Conservation (phyloP, 306 rosid species). For the Chamaecrista fasciculata region DNA sequence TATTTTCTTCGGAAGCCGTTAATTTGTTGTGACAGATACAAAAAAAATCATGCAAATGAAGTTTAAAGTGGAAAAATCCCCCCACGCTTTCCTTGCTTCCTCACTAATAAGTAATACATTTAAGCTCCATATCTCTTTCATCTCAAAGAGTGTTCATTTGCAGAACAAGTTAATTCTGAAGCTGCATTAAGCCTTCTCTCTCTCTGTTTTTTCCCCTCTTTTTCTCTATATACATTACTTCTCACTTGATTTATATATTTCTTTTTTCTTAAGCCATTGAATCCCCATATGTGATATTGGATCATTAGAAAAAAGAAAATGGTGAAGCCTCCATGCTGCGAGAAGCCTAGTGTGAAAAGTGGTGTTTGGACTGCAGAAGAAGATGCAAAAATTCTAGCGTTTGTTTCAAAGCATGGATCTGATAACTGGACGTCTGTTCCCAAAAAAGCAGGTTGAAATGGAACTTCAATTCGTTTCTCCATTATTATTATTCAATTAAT, state of each 20-base stretch:
- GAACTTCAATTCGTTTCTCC: constrained; percentile 1
- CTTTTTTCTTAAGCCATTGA: constrained; percentile 17
- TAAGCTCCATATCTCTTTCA: constrained; percentile 41
- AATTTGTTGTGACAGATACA: constrained; percentile 28
- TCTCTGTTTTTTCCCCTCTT: not conserved
- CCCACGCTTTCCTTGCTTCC: constrained; percentile 76
- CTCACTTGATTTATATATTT: constrained; percentile 6
- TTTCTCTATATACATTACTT: constrained; percentile 4
- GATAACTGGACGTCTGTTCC: constrained; percentile 63
- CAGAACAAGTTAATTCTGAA: constrained; percentile 23
- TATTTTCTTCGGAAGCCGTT: constrained; percentile 27
- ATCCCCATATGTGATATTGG: constrained; percentile 20
- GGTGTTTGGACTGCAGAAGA: constrained; percentile 57
- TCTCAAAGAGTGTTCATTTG: constrained; percentile 38
- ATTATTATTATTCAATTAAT: too few relatives aligned
- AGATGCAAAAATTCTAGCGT: constrained; percentile 56
- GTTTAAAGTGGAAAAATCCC: constrained; percentile 49
- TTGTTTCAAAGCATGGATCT: constrained; percentile 58
- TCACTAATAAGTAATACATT: constrained; percentile 46
- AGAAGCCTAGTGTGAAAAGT: constrained; percentile 53
- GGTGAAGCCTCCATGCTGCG: constrained; percentile 60
- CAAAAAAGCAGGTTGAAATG: constrained; percentile 55
- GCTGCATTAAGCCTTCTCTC: constrained; percentile 3
- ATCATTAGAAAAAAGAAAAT: constrained; percentile 36
- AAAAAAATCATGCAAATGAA: constrained; percentile 53